Conservation (phyloP, 176 grass and related monocot species). For the Metroxylon sagu region DNA sequence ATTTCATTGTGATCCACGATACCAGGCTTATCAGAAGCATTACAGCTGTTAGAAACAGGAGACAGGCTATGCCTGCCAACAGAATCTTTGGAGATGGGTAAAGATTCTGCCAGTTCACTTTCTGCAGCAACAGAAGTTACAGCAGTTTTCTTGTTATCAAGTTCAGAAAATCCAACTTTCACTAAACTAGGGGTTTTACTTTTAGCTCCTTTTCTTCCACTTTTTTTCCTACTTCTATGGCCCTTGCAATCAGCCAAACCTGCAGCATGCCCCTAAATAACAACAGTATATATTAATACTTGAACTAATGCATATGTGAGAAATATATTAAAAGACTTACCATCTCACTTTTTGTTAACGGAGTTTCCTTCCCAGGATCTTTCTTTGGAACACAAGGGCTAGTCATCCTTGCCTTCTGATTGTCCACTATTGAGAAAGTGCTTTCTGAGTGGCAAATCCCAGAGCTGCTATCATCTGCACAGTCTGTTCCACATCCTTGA, state of each 20-base stretch:
- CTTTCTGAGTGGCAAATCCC: constrained; percentile 3
- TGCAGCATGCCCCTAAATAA: constrained; percentile 29
- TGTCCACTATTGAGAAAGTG: neutral
- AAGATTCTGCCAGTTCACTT: constrained; percentile 9
- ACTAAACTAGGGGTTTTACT: constrained; percentile 36
- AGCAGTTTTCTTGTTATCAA: constrained; percentile 31
- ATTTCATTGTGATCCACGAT: constrained; percentile 22
- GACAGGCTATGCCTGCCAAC: constrained; percentile 19
- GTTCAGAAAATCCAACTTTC: constrained; percentile 34
- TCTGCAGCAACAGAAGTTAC: constrained; percentile 25
- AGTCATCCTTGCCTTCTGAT: neutral
- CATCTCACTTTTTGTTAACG: constrained; percentile 1
- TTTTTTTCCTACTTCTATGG: constrained; percentile 62
- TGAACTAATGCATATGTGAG: neutral
- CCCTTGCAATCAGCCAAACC: constrained; percentile 35
- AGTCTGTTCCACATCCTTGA: constrained; percentile 23
- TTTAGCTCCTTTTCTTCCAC: constrained; percentile 63
- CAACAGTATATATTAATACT: constrained; percentile 19
- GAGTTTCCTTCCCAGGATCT: constrained; percentile 6
- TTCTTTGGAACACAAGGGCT: neutral
- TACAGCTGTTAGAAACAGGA: constrained; percentile 28
- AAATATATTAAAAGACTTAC: neutral
- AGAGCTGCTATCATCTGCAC: constrained; percentile 32
- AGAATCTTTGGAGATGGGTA: constrained; percentile 12
- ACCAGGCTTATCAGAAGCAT: constrained; percentile 19